These are phyloP conservation scores for Phoma sp. DNA, from an alignment of 2,329 filamentous ascomycete genomes.

Conservation along the genomic window DNA sequence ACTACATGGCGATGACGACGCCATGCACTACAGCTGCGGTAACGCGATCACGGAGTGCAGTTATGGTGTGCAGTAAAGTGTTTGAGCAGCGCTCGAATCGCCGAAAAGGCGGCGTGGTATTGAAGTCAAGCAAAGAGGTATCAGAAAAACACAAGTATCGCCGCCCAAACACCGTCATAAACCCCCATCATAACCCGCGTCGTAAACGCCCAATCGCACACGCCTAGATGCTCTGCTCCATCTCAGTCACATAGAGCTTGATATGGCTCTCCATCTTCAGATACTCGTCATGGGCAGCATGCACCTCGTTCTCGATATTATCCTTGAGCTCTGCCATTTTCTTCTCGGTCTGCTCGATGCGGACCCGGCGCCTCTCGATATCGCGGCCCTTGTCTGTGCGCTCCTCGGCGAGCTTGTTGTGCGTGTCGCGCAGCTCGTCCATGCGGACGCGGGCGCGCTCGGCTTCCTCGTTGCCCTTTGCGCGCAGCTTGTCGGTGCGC, in stretches of 20 bases:
- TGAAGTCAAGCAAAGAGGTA: conserved; percentile 11
- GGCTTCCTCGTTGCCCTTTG: conserved; percentile 81
- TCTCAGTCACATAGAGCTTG: conserved; percentile 96
- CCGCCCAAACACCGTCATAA: neutral
- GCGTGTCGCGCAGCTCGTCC: conserved; percentile 83
- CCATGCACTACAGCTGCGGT: too few relatives aligned
- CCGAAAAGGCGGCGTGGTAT: neutral
- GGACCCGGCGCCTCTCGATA: conserved; percentile 88
- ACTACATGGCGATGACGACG: too few relatives aligned
- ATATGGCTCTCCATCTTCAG: conserved; percentile 98
- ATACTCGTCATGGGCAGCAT: conserved; percentile 89
- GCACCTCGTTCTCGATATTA: conserved; percentile 93
- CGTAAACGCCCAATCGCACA: conserved; percentile 2
- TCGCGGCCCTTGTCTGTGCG: conserved; percentile 85
- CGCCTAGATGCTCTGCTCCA: conserved; percentile 76
- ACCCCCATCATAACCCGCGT: conserved; percentile 17
- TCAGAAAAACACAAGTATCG: neutral
- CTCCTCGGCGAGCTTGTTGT: conserved; percentile 83
- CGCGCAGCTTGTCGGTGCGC: conserved; percentile 81
- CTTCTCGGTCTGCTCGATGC: conserved; percentile 98
- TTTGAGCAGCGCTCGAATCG: too few relatives aligned
- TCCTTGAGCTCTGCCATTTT: conserved; percentile 99
- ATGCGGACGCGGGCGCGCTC: conserved; percentile 83
- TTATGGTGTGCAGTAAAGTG: too few relatives aligned
- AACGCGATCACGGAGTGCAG: too few relatives aligned